Percentiles rank a stretch among this genome's conserved stretches.
These are phyloP conservation scores for Nemophila menziesii DNA, from an alignment of 257 asterid species.

Conservation along the genomic window DNA sequence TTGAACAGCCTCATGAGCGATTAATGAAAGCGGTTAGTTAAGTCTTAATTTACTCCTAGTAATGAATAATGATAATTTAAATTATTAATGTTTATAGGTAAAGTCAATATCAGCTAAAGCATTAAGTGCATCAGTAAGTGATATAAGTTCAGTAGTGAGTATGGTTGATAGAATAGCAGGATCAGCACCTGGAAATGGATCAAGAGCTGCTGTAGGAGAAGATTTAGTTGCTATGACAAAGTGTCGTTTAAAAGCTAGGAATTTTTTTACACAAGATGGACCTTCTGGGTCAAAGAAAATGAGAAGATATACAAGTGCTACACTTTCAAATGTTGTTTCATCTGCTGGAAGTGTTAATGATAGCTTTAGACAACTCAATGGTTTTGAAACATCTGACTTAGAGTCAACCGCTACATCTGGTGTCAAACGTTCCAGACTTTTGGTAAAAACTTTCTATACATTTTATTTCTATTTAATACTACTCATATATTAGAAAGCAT, in stretches of 20 bases:
- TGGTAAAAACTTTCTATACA: conserved; percentile 22
- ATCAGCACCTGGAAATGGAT: conserved; percentile 84
- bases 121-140: conserved; percentile 59
- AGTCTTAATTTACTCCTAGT: not conserved
- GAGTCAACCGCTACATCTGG: conserved; percentile 65
- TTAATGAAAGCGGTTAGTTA: conserved; percentile 44
- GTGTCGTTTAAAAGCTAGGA: conserved; percentile 64
- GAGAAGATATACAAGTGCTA: conserved; percentile 43
- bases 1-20: conserved; percentile 65
- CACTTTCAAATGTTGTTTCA: conserved; percentile 50
- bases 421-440: conserved; percentile 33
- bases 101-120: conserved; percentile 47
- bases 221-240: conserved; percentile 80
- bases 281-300: conserved; percentile 52
- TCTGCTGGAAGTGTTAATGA: conserved; percentile 55
- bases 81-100: conserved; percentile 22
- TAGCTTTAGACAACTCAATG: conserved; percentile 36
- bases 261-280: conserved; percentile 54
- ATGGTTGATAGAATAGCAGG: conserved; percentile 75
- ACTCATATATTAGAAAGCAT: too few species aligned
- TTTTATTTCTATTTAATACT: too few species aligned
- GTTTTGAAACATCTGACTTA: conserved; percentile 54
- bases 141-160: conserved; percentile 64
- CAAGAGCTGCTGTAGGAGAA: conserved; percentile 78
- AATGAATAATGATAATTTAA: not conserved